Evolutionary conservation across 495 filamentous ascomycete species (phyloP).

Genomic region (Pyronema omphalodes): DNA sequence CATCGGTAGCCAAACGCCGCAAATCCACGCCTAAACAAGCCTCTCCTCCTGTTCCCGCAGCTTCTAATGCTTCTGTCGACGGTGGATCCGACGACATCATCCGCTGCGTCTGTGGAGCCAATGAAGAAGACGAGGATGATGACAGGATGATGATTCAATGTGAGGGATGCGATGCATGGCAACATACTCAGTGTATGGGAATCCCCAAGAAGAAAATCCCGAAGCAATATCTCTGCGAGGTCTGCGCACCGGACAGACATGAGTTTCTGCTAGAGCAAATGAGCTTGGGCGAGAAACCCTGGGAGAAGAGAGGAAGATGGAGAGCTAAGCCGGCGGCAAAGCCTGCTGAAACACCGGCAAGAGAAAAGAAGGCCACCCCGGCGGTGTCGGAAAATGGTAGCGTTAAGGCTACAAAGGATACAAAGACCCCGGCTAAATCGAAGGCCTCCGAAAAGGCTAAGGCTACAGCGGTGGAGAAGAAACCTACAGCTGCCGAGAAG

Average conservation of each 20-base stretch:
- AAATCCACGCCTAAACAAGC: slow-evolving; percentile 37
- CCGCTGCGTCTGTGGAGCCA: slow-evolving; percentile 81
- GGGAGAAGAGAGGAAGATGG: slow-evolving; percentile 41
- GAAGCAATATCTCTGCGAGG: slow-evolving; percentile 72
- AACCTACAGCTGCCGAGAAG: neutral
- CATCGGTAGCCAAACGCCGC: slow-evolving; percentile 42
- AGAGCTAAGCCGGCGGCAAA: slow-evolving; percentile 3
- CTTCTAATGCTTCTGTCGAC: slow-evolving; percentile 26
- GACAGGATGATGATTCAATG: slow-evolving; percentile 79
- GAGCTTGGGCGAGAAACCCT: slow-evolving; percentile 60
- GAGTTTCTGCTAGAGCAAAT: slow-evolving; percentile 54
- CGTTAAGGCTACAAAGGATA: neutral
- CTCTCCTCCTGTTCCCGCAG: slow-evolving; percentile 7
- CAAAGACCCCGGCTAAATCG: slow-evolving; percentile 20
- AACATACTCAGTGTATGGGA: slow-evolving; percentile 91
- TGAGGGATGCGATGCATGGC: slow-evolving; percentile 80
- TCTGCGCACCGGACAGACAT: slow-evolving; percentile 71
- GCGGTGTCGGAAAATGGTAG: too few relatives aligned
- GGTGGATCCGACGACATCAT: slow-evolving; percentile 47
- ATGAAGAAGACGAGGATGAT: slow-evolving; percentile 62
- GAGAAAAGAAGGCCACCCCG: neutral
- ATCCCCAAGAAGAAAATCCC: slow-evolving; percentile 57
- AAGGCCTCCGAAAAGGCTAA: neutral
- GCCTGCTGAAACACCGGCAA: slow-evolving; percentile 5
- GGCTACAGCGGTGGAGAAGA: neutral